Percentiles rank a stretch among this genome's conserved stretches.
These are phyloP conservation scores for Lichtheimia hyalospora DNA, from an alignment of 371 early-diverging fungal species.

Conservation along the genomic window DNA sequence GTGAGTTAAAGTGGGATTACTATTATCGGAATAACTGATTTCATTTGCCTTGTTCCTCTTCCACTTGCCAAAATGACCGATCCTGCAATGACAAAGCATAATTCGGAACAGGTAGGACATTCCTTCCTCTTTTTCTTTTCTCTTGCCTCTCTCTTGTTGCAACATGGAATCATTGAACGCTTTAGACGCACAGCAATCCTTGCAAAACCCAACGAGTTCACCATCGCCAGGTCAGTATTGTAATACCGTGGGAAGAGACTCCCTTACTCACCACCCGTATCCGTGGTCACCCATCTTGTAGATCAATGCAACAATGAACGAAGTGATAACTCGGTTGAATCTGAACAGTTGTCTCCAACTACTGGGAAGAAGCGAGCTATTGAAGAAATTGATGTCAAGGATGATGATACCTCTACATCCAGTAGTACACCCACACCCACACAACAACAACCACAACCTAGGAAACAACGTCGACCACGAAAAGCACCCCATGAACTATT, in stretches of 20 bases:
- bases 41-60: too few species aligned
- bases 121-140: background rate
- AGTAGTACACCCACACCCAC: background rate
- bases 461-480: slow-evolving; percentile 27
- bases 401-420: background rate
- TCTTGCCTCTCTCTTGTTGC: background rate
- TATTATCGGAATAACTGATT: too few species aligned
- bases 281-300: background rate
- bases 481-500: slow-evolving; percentile 71
- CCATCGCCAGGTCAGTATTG: background rate
- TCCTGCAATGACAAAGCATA: background rate
- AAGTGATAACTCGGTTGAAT: background rate
- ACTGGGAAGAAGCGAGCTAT: background rate
- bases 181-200: too few species aligned
- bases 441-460: slow-evolving; percentile 11
- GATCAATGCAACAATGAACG: background rate
- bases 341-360: background rate
- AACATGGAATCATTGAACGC: background rate
- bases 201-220: background rate
- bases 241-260: background rate
- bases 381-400: background rate
- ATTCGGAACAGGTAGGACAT: background rate
- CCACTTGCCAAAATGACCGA: too few species aligned
- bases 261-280: too few species aligned
- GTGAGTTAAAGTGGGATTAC: too few species aligned